Evolutionary conservation across 2,329 filamentous ascomycete species (phyloP).

Genomic region (Bretziella fagacearum): DNA sequence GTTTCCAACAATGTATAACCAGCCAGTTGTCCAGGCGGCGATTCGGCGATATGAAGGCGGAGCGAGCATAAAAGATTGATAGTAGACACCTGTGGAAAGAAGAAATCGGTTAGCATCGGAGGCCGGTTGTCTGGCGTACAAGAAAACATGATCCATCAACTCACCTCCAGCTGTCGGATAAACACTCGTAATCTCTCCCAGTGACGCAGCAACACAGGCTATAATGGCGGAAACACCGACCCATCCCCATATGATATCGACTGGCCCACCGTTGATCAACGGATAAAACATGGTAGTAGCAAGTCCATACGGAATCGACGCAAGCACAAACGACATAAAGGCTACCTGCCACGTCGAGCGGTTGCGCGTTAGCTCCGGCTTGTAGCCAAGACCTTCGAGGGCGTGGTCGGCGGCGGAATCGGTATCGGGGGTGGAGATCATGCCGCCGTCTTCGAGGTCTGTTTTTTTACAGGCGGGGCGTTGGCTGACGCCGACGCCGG

Average conservation of each 20-base stretch:
- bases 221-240: constrained; percentile 51
- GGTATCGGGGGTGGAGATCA: constrained; percentile 18
- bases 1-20: constrained; percentile 63
- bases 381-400: constrained; percentile 48
- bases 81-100: constrained; percentile 40
- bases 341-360: constrained; percentile 52
- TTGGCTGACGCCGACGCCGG: not conserved
- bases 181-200: constrained; percentile 59
- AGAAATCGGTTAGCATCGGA: constrained; percentile 6
- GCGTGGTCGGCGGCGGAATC: constrained; percentile 40
- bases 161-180: constrained; percentile 57
- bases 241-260: constrained; percentile 60
- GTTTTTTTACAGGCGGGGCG: not conserved
- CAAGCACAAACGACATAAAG: constrained; percentile 63
- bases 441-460: constrained; percentile 16
- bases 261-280: constrained; percentile 46
- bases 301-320: constrained; percentile 57
- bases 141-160: constrained; percentile 12
- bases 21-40: constrained; percentile 55
- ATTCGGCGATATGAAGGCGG: constrained; percentile 42
- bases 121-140: not conserved
- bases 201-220: constrained; percentile 50
- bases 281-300: constrained; percentile 54
- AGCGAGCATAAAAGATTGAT: constrained; percentile 61
- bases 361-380: constrained; percentile 45